Evolutionary conservation across 345 rosid genomes (phyloP), one percentile per base, ranked within the genome.

Genomic region (Cardamine occulta): DNA sequence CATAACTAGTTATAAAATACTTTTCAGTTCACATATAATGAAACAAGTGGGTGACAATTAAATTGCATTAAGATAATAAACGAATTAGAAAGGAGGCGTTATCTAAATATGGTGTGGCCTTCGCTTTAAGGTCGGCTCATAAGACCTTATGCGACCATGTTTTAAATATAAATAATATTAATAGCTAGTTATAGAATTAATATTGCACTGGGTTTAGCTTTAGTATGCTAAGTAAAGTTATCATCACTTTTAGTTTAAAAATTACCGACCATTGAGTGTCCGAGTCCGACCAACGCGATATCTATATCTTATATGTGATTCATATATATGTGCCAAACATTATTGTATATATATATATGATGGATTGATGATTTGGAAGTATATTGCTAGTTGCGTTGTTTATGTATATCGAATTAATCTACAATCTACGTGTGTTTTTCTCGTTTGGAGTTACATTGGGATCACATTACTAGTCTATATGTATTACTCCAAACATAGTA

Each of bases 71-170:
- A n/a, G 31, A 9, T 58, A 74, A 67, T 32, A 32, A 63, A 67
- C 32, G 44, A 74, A 17, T 14, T 58, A 51, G 8, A 51, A 29
- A 52, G 45, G 74, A 68, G 47, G 49, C 5, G 48, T 68, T 68
- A 75, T 52, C 74, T 40, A 37, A 52, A n/a, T 1, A 12, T 58
- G 74, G 68, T 75, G 68, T 75, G 74, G 68, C 28, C 47, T 75
- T 60, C 14, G 55, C 74, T 68, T 75, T 68, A 60, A 75, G 79
- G 68, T 37, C 68, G 68, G 79, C 79, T 57, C 60, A 7, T 48
- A 64, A 64, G 56, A 63, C 57, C 12, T 73, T 52, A 52, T 26
- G 61, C 60, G 35, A 49, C 60, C 19, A 62, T 51, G n/a, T 23
- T 31, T 32, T 59, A 70, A 4, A 44, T 15, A 44, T 44, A 44